These are phyloP conservation scores for Avena eriantha DNA, from an alignment of 176 grass and related monocot species.

Conservation along the genomic window DNA sequence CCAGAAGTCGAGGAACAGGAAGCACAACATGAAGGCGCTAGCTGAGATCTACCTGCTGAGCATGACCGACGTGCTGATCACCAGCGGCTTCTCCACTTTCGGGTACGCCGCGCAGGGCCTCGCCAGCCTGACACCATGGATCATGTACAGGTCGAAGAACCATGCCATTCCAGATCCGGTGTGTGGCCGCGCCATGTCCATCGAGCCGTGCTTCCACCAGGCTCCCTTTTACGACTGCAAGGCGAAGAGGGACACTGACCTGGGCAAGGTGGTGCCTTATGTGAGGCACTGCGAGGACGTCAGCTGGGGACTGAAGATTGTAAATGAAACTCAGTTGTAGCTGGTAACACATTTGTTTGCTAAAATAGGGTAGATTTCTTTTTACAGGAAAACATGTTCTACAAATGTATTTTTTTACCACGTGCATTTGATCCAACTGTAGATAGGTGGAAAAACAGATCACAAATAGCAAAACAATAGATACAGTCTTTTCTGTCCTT, in stretches of 20 bases:
- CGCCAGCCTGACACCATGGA: constrained; percentile 64
- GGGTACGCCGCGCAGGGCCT: constrained; percentile 71
- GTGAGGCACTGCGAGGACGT: constrained; percentile 89
- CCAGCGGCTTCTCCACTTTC: constrained; percentile 74
- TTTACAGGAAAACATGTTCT: not conserved
- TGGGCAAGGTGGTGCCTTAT: constrained; percentile 51
- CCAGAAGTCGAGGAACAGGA: constrained; percentile 57
- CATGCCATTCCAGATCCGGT: constrained; percentile 49
- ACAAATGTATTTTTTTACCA: not conserved
- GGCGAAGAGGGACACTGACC: constrained; percentile 48
- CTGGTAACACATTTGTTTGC: not conserved
- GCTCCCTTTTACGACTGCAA: constrained; percentile 72
- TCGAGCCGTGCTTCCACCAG: constrained; percentile 79
- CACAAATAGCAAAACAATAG: not conserved
- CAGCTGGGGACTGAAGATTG: constrained; percentile 69
- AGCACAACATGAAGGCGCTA: constrained; percentile 80
- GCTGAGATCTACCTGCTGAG: constrained; percentile 84
- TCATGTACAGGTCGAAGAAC: constrained; percentile 58
- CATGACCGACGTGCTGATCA: constrained; percentile 69
- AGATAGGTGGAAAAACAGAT: constrained; percentile 42
- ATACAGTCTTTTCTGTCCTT: not conserved
- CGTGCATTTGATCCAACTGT: constrained; percentile 45
- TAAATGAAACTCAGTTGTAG: constrained; percentile 53
- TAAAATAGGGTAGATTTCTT: constrained; percentile 35
- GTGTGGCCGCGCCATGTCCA: constrained; percentile 62